Conservation (phyloP, 129 eudicot species). For the Flaveria sonorensis region DNA sequence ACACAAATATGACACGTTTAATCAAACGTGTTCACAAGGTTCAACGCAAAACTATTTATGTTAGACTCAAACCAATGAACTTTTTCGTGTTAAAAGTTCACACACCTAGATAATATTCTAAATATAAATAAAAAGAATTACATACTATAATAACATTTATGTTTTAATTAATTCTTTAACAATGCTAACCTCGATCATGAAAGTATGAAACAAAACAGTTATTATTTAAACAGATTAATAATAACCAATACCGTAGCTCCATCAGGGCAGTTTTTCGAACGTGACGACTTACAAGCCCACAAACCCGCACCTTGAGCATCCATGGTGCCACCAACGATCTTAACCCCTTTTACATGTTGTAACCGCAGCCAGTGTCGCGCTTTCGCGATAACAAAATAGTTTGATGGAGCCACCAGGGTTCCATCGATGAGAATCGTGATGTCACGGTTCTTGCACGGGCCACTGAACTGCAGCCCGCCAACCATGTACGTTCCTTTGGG, state of each 20-base stretch:
- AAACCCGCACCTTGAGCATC: constrained; percentile 63
- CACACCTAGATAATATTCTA: too few relatives aligned
- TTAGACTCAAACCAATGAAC: too few relatives aligned
- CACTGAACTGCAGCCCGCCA: constrained; percentile 21
- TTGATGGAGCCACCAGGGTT: constrained; percentile 56
- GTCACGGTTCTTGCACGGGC: constrained; percentile 50
- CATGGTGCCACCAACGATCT: constrained; percentile 50
- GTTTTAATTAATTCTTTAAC: neutral
- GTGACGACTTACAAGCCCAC: constrained; percentile 63
- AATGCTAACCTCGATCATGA: neutral
- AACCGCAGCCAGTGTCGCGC: constrained; percentile 50
- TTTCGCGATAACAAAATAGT: constrained; percentile 41
- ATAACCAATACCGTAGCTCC: constrained; percentile 63
- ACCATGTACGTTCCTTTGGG: constrained; percentile 64
- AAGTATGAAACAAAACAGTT: neutral
- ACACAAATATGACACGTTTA: too few relatives aligned
- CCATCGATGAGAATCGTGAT: constrained; percentile 51
- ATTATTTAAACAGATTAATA: neutral
- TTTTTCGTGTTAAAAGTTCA: too few relatives aligned
- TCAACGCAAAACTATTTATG: too few relatives aligned
- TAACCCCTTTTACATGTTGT: constrained; percentile 48
- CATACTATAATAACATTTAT: too few relatives aligned
- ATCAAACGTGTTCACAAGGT: too few relatives aligned
- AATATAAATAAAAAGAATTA: too few relatives aligned
- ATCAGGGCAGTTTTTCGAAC: constrained; percentile 42